phyloP scores from a whole-genome alignment of 495 filamentous ascomycete genomes.

The Annulohypoxylon moriforme region DNA sequence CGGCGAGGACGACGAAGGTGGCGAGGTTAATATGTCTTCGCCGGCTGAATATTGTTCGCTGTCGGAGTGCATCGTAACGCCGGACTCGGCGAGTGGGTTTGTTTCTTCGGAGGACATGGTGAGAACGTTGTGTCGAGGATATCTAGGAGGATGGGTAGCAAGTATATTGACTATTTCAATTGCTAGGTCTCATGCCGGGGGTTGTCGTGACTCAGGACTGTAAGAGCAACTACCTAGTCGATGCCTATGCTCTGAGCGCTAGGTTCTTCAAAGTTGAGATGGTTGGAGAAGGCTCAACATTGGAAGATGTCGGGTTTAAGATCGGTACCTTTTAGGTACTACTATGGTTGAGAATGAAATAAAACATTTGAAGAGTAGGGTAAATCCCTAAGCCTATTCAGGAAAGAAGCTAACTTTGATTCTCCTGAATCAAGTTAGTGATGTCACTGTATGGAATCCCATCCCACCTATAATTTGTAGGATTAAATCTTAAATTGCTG shows the following conservation, averaged over 20 bases:
- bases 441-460: neutral
- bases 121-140: slow-evolving; percentile 37
- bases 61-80: slow-evolving; percentile 87
- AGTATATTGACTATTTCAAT: slow-evolving; percentile 9
- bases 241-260: neutral
- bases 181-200: slow-evolving; percentile 9
- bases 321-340: neutral
- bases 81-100: slow-evolving; percentile 78
- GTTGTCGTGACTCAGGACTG: neutral
- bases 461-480: neutral
- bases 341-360: neutral
- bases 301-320: slow-evolving; percentile 21
- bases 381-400: slow-evolving; percentile 20
- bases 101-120: slow-evolving; percentile 62
- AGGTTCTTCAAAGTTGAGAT: slow-evolving; percentile 28
- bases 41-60: slow-evolving; percentile 87
- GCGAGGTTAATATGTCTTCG: slow-evolving; percentile 70
- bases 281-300: slow-evolving; percentile 32
- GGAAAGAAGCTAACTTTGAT: slow-evolving; percentile 2
- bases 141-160: slow-evolving; percentile 26
- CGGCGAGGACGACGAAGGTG: slow-evolving; percentile 73
- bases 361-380: neutral
- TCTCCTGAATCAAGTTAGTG: slow-evolving; percentile 1
- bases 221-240: neutral
- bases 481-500: neutral